Conservation (phyloP, 768 basidiomycete species). For the Trametes villosa region DNA sequence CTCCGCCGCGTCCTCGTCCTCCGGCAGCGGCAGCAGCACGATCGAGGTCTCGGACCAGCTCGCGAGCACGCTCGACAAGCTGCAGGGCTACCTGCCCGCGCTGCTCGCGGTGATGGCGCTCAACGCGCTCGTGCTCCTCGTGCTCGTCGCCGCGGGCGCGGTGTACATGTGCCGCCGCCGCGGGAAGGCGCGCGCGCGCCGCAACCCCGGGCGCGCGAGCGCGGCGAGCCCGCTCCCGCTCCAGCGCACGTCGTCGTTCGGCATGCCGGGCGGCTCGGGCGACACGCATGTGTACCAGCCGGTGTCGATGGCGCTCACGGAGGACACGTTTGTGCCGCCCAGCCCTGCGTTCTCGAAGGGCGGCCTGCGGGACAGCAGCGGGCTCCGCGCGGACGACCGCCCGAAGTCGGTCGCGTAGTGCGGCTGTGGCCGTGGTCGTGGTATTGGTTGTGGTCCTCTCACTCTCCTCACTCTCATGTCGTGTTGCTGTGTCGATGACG, state of each 20-base stretch:
- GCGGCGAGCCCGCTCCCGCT: slow-evolving; percentile 56
- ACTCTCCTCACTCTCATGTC: slow-evolving; percentile 11
- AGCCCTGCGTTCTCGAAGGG: slow-evolving; percentile 38
- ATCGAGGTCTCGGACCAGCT: slow-evolving; percentile 64
- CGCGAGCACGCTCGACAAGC: slow-evolving; percentile 60
- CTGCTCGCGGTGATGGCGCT: slow-evolving; percentile 78
- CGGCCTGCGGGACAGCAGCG: slow-evolving; percentile 24
- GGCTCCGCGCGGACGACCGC: slow-evolving; percentile 37
- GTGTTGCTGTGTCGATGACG: slow-evolving; percentile 25
- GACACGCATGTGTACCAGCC: slow-evolving; percentile 58
- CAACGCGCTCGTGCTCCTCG: slow-evolving; percentile 71
- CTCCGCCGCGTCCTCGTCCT: no score
- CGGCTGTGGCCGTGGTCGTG: not conserved
- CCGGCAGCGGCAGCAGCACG: slow-evolving; percentile 44
- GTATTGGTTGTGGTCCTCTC: not conserved
- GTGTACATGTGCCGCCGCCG: slow-evolving; percentile 56
- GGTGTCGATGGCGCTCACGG: slow-evolving; percentile 58
- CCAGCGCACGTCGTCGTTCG: slow-evolving; percentile 40
- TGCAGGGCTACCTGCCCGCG: slow-evolving; percentile 69
- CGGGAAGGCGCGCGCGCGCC: slow-evolving; percentile 40
- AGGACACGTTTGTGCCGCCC: slow-evolving; percentile 43
- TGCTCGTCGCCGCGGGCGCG: slow-evolving; percentile 57
- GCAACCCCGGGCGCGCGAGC: slow-evolving; percentile 46
- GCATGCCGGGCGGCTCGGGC: slow-evolving; percentile 14
- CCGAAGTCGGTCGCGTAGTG: slow-evolving; percentile 48